Percentiles rank a stretch among this genome's conserved stretches.
Conservation (phyloP, 2,329 filamentous ascomycete species). For the Alternaria brassicae region DNA sequence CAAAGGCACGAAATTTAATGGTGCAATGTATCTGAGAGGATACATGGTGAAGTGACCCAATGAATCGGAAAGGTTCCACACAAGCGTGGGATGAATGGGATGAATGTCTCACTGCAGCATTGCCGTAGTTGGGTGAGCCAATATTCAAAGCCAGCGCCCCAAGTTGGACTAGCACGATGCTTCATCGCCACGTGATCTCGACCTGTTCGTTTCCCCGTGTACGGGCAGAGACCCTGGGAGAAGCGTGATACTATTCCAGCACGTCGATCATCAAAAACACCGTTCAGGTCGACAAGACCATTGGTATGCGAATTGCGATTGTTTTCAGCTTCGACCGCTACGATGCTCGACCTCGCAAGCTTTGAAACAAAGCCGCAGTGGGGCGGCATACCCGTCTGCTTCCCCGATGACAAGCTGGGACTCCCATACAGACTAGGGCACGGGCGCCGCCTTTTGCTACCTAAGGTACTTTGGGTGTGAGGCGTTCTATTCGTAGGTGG, state of each 20-base stretch:
- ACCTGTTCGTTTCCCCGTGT: neutral
- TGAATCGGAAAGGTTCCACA: constrained; percentile 1
- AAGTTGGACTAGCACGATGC: neutral
- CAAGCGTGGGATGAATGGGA: constrained; percentile 21
- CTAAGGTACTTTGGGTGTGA: constrained; percentile 24
- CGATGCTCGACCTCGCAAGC: constrained; percentile 6
- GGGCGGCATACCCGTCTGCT: constrained; percentile 12
- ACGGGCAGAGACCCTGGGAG: constrained; percentile 1
- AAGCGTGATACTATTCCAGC: neutral
- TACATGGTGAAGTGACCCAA: neutral
- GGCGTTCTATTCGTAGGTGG: constrained; percentile 23
- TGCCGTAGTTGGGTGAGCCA: constrained; percentile 11
- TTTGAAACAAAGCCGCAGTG: constrained; percentile 8
- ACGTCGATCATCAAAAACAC: constrained; percentile 3
- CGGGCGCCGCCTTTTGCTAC: constrained; percentile 26
- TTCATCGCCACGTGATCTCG: neutral
- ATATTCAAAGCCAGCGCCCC: neutral
- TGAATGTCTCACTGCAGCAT: constrained; percentile 12
- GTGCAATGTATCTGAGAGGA: constrained; percentile 4
- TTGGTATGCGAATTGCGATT: neutral
- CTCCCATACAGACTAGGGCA: constrained; percentile 25
- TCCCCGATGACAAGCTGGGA: constrained; percentile 30
- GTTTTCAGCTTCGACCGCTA: constrained; percentile 12
- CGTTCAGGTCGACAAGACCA: neutral
- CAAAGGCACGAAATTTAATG: constrained; percentile 3